Conservation (phyloP, 129 eudicot species). For the Gnaphalium uliginosum region DNA sequence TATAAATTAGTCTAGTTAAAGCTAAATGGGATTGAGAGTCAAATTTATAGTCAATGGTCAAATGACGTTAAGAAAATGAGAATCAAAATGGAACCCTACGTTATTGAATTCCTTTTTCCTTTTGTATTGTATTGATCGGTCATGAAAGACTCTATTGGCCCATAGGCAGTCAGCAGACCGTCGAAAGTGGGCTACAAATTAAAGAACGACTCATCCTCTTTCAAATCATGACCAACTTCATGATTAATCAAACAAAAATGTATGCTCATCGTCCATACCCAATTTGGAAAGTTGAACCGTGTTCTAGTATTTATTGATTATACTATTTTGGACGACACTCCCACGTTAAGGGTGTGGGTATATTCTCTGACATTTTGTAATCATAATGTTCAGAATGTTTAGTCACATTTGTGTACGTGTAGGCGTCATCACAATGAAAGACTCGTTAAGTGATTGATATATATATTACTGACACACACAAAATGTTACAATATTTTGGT, state of each 20-base stretch:
- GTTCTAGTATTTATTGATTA: not conserved
- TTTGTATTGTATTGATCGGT: constrained; percentile 10
- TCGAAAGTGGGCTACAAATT: constrained; percentile 38
- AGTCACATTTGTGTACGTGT: too few relatives aligned
- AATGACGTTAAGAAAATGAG: not conserved
- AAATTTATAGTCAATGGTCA: constrained; percentile 8
- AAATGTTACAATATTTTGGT: too few relatives aligned
- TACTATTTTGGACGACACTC: constrained; percentile 24
- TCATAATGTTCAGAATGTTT: too few relatives aligned
- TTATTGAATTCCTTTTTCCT: not conserved
- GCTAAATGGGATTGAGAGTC: too few relatives aligned
- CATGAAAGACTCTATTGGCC: constrained; percentile 4
- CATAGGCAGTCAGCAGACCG: constrained; percentile 35
- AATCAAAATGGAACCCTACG: constrained; percentile 9
- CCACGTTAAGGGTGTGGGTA: constrained; percentile 5
- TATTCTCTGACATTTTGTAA: not conserved
- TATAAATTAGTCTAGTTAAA: too few relatives aligned
- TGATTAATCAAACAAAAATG: not conserved
- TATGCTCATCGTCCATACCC: constrained; percentile 27
- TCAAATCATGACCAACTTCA: constrained; percentile 27
- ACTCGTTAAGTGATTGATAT: too few relatives aligned
- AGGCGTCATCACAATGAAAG: too few relatives aligned
- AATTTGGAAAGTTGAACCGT: constrained; percentile 26
- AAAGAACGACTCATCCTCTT: constrained; percentile 18
- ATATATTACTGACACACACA: too few relatives aligned